Evolutionary conservation across 768 basidiomycete genomes (phyloP).

Genomic region (Amanita rimosa): DNA sequence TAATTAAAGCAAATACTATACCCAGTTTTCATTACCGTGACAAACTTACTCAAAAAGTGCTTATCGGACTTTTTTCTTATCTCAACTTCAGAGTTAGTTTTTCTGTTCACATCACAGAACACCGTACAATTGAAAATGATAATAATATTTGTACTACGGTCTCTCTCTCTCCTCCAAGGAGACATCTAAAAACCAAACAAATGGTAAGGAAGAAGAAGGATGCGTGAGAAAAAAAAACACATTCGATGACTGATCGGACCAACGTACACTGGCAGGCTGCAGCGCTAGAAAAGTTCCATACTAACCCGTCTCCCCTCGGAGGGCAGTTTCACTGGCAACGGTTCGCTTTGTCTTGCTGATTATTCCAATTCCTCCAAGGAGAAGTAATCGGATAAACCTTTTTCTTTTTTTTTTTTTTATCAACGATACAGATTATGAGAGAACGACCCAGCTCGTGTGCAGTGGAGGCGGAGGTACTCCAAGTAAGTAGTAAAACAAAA

Average conservation of each 20-base stretch:
- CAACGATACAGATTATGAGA: not conserved
- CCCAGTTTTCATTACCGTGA: not conserved
- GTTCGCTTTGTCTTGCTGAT: not conserved
- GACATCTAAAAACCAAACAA: not conserved
- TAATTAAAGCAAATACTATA: not conserved
- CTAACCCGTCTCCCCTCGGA: not conserved
- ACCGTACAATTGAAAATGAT: no score
- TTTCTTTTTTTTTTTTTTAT: no score
- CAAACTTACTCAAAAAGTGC: no score
- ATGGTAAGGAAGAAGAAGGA: not conserved
- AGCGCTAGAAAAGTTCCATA: no score
- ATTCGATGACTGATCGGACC: not conserved
- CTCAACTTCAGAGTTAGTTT: not conserved
- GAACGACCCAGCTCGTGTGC: not conserved
- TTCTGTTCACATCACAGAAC: no score
- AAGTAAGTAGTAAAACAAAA: no score
- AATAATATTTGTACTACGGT: no score
- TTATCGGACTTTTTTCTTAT: not conserved
- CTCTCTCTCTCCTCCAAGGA: not conserved
- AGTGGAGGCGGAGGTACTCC: no score
- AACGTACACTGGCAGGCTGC: no score
- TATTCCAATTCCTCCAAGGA: not conserved
- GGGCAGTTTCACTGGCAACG: no score
- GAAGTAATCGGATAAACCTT: no score
- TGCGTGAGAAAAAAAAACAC: not conserved